Evolutionary conservation across 129 eudicot species (phyloP).

Genomic region (Arctium minus): DNA sequence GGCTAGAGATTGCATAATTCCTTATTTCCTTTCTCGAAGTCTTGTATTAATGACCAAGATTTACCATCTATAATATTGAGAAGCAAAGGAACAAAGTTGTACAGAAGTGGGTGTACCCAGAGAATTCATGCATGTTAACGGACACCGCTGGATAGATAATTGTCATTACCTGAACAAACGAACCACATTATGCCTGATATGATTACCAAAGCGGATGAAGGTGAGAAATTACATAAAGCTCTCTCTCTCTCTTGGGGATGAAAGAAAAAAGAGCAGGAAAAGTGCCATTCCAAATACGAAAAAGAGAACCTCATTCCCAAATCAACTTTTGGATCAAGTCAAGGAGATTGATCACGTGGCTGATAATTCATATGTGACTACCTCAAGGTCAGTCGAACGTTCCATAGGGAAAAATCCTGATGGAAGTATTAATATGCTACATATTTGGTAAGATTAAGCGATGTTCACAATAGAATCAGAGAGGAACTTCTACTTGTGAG

Average conservation of each 20-base stretch:
- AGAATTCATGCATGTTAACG: conserved; percentile 72
- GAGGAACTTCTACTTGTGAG: conserved; percentile 11
- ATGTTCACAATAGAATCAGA: not conserved
- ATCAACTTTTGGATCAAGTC: not conserved
- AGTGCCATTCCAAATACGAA: not conserved
- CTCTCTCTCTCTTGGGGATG: conserved; percentile 21
- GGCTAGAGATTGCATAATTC: conserved; percentile 14
- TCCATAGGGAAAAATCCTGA: not conserved
- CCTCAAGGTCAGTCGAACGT: not conserved
- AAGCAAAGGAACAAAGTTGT: conserved; percentile 47
- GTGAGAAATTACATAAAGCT: conserved; percentile 13
- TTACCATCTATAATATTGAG: conserved; percentile 63
- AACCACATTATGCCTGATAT: conserved; percentile 13
- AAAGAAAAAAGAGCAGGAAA: not conserved
- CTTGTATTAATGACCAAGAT: conserved; percentile 30
- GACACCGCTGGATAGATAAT: conserved; percentile 28
- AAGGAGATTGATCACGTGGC: not conserved
- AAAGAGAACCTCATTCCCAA: not conserved
- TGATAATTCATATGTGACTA: not conserved
- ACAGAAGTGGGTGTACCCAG: conserved; percentile 67
- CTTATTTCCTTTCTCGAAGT: conserved; percentile 8
- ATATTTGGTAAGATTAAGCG: not conserved
- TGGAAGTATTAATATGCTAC: not conserved
- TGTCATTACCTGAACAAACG: conserved; percentile 22
- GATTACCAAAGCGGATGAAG: conserved; percentile 9